A percentile compares a stretch with the other conserved stretches of the same genome.
phyloP scores from a whole-genome alignment of 495 filamentous ascomycete species.

The Neurospora hispaniola region DNA sequence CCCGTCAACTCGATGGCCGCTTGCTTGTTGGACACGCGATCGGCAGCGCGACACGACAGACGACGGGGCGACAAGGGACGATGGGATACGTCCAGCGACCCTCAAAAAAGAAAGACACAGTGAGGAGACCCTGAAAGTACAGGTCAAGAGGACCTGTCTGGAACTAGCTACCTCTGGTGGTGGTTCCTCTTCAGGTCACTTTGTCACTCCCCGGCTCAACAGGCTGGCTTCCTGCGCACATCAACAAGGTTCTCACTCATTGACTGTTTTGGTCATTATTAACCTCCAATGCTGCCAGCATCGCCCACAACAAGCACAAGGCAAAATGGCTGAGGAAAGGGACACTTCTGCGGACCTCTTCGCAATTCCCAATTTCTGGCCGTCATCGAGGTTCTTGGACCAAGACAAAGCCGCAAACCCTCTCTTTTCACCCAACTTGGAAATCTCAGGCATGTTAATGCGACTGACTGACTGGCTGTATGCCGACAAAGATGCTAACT shows the following conservation, averaged over 20 bases:
- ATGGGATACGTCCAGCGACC: not conserved
- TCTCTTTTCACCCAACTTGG: slow-evolving; percentile 16
- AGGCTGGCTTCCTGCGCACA: not conserved
- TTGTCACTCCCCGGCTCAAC: not conserved
- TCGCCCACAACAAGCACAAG: not conserved
- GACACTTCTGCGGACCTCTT: slow-evolving; percentile 50
- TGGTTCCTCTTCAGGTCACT: not conserved
- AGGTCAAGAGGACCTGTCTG: not conserved
- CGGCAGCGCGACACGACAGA: not conserved
- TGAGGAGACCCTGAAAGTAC: not conserved
- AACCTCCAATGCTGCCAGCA: not conserved
- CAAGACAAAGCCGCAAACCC: slow-evolving; percentile 10
- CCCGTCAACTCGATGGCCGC: not conserved
- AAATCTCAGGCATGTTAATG: slow-evolving; percentile 11
- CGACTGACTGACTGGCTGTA: not conserved
- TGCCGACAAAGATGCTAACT: not conserved
- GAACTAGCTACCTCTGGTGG: not conserved
- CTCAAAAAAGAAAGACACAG: not conserved
- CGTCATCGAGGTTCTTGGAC: slow-evolving; percentile 29
- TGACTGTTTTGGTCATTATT: not conserved
- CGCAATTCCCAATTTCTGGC: slow-evolving; percentile 58
- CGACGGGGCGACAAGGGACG: not conserved
- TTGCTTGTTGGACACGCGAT: not conserved
- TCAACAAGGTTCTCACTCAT: not conserved
- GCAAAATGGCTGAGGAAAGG: slow-evolving; percentile 34